Percentiles rank a stretch among this genome's conserved stretches.
These are phyloP conservation scores for Aureobasidium sp. DNA, from an alignment of 2,329 filamentous ascomycete genomes.

Conservation along the genomic window DNA sequence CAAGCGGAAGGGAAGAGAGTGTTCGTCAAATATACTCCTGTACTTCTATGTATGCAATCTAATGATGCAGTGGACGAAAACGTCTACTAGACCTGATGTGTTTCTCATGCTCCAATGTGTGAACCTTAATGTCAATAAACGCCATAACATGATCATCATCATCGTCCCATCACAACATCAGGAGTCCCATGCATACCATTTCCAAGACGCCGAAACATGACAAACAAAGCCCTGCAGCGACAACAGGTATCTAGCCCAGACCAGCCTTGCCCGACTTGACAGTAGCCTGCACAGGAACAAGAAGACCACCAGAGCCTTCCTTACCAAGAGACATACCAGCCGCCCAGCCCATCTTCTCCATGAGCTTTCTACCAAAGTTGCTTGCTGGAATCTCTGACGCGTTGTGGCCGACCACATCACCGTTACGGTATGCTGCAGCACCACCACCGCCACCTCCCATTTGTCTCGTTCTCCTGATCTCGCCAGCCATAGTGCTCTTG, in stretches of 20 bases:
- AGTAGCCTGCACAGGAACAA: conserved; percentile 77
- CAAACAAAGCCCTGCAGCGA: neutral
- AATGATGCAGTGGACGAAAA: neutral
- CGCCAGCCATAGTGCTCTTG: conserved; percentile 14
- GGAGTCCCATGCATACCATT: neutral
- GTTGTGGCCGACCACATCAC: conserved; percentile 77
- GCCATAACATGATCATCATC: neutral
- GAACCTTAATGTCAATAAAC: neutral
- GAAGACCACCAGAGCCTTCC: conserved; percentile 75
- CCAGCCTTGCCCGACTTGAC: conserved; percentile 84
- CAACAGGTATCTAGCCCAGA: conserved; percentile 47
- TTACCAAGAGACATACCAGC: conserved; percentile 78
- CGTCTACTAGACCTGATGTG: neutral
- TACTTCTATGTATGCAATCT: neutral
- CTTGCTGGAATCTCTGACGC: conserved; percentile 76
- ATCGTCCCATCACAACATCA: neutral
- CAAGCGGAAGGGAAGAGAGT: neutral
- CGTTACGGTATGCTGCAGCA: conserved; percentile 62
- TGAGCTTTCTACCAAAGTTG: conserved; percentile 77
- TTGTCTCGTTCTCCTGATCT: conserved; percentile 8
- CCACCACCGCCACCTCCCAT: conserved; percentile 31
- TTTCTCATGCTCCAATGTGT: neutral
- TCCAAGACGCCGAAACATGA: neutral
- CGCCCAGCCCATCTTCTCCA: conserved; percentile 97
- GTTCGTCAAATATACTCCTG: neutral